Evolutionary conservation across 257 asterid genomes (phyloP), one percentile per base, ranked within the genome.

Genomic region (Anisodus tanguticus): DNA sequence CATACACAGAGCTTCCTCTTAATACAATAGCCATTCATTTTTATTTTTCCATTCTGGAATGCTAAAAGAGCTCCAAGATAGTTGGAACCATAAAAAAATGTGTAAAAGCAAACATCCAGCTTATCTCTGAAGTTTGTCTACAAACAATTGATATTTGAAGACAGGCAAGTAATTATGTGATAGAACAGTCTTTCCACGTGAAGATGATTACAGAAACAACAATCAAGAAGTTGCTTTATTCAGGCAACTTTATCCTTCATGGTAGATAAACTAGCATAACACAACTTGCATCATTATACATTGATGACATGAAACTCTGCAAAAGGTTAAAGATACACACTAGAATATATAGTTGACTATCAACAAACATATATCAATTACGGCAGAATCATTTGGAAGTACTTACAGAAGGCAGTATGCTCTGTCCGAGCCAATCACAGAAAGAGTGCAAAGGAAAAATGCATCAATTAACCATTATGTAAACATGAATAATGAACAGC

Each of bases 401-500:
- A 49, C 45, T 74, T 31, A 51, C 7, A 82, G 57, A 82, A 49
- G 49, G 51, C 66, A 82, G 37, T 51, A 49, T 54, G 35, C 57
- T 17, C 8, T 8, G 68, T 82, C 43, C 2, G 16, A 53, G 39
- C 13, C 64, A 53, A 77, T 26, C 82, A 74, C 11, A 55, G 31
- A 15, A 51, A 13, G 53, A 2, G 59, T 53, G 47, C 31, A 6
- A 76, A 26, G 41, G 47, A 76, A 76, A 6, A 77, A 77, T 26
- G 63, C 41, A 31, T 54, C 82, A 53, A 77, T 53, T 26, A 55
- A 53, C 64, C 64, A 53, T 51, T 53, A 55, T 13, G 8, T 58
- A 53, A 53, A 77, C 64, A 77, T 15, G 82, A 77, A 76, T n/a
- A 77, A 77, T 17, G n/a, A n/a, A n/a, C 49, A 77, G 81, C 53